Evolutionary conservation across 106 monocot genomes (phyloP).

Genomic region (Dioscorea dumetorum): DNA sequence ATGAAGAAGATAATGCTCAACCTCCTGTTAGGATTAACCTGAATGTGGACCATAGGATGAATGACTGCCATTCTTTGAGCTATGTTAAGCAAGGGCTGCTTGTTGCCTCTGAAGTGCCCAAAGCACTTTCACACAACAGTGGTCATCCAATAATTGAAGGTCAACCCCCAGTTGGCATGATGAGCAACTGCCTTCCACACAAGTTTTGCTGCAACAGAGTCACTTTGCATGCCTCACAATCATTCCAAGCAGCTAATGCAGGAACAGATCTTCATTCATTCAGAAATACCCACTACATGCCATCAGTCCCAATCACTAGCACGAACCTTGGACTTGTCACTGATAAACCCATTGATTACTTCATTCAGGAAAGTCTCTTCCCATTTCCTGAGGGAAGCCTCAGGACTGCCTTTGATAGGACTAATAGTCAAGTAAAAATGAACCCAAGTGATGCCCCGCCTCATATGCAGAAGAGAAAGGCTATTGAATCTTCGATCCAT

Average conservation of each 20-base stretch:
- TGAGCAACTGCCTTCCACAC: conserved; percentile 3
- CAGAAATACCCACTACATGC: neutral
- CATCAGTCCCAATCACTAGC: neutral
- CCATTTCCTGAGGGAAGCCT: neutral
- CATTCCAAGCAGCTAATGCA: conserved; percentile 5
- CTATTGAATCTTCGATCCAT: neutral
- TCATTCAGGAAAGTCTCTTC: neutral
- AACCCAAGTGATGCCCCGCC: neutral
- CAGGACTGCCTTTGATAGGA: neutral
- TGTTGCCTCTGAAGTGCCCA: neutral
- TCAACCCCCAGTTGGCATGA: conserved; percentile 8
- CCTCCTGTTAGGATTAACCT: too few species aligned
- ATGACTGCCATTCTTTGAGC: conserved; percentile 2
- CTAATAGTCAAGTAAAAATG: neutral
- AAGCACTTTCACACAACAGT: conserved; percentile 10
- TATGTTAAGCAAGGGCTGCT: neutral
- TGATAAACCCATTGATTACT: neutral
- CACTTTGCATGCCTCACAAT: conserved; percentile 3
- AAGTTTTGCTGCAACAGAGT: conserved; percentile 5
- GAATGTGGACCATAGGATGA: neutral
- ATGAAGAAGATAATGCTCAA: too few species aligned
- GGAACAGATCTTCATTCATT: conserved; percentile 7
- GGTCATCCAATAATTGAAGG: conserved; percentile 10
- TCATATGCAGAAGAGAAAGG: neutral
- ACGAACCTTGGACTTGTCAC: too few species aligned